phyloP scores from a whole-genome alignment of 345 rosid species.

The Murraya koenigii region DNA sequence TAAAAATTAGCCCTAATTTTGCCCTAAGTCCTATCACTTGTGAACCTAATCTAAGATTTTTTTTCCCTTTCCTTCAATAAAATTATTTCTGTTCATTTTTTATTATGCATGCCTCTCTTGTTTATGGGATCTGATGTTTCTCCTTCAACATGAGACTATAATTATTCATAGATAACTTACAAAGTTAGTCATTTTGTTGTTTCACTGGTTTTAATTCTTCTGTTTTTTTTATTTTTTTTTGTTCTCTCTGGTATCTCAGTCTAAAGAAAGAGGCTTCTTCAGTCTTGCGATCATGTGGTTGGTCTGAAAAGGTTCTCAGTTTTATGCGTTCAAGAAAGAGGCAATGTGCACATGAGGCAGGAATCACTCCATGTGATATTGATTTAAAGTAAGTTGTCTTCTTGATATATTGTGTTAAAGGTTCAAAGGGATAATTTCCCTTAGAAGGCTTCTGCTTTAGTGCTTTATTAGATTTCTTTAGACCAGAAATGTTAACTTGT shows the following conservation, averaged over 20 bases:
- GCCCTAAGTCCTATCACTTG: no score
- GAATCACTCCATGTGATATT: slow-evolving; percentile 25
- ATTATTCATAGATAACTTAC: neutral
- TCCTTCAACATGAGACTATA: no score
- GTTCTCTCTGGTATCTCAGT: slow-evolving; percentile 37
- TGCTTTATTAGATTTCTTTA: neutral
- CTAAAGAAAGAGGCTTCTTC: slow-evolving; percentile 57
- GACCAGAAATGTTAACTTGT: no score
- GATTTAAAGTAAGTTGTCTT: slow-evolving; percentile 61
- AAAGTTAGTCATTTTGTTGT: neutral
- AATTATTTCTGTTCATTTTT: neutral
- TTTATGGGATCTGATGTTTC: neutral
- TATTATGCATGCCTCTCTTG: neutral
- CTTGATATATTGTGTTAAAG: neutral
- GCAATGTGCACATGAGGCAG: slow-evolving; percentile 34
- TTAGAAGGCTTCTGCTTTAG: neutral
- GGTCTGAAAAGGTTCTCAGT: slow-evolving; percentile 53
- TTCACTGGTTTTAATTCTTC: neutral
- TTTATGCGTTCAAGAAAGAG: slow-evolving; percentile 70
- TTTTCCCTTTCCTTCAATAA: neutral
- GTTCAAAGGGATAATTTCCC: neutral
- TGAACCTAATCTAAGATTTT: neutral
- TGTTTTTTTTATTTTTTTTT: slow-evolving; percentile 1
- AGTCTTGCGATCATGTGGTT: slow-evolving; percentile 65
- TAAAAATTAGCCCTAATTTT: no score